These are phyloP conservation scores for Talaromyces trachyspermus DNA, from an alignment of 495 filamentous ascomycete species.

Conservation along the genomic window DNA sequence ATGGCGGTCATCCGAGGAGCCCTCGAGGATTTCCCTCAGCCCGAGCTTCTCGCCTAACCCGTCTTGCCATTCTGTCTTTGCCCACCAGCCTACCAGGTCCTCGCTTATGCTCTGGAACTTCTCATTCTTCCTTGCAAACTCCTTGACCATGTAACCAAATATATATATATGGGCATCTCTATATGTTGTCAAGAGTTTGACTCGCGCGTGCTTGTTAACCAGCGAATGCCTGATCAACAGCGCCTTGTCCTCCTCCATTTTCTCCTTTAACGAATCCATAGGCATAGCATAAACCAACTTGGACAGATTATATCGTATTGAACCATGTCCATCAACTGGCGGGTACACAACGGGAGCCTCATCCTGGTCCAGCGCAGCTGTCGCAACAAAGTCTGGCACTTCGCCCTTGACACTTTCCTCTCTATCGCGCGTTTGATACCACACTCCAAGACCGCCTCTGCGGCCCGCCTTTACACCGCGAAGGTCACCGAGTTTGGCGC, in stretches of 20 bases:
- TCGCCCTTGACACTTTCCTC: conserved; percentile 73
- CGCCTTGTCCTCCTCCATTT: conserved; percentile 60
- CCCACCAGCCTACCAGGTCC: conserved; percentile 92
- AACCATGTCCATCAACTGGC: conserved; percentile 40
- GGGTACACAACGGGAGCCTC: conserved; percentile 45
- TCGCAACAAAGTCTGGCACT: conserved; percentile 83
- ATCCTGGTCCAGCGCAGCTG: conserved; percentile 51
- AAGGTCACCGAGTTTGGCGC: conserved; percentile 28
- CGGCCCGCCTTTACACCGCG: conserved; percentile 48
- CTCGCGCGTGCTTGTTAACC: conserved; percentile 59
- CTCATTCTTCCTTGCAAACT: conserved; percentile 71
- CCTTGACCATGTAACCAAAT: conserved; percentile 83
- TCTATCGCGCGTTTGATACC: conserved; percentile 73
- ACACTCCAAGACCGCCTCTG: conserved; percentile 77
- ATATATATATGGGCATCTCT: conserved; percentile 90
- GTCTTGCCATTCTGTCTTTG: conserved; percentile 84
- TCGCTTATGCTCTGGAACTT: conserved; percentile 80
- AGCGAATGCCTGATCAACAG: conserved; percentile 67
- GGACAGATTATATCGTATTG: conserved; percentile 56
- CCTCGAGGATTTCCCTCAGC: conserved; percentile 54
- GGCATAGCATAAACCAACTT: conserved; percentile 68
- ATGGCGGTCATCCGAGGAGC: conserved; percentile 21
- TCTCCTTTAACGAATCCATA: conserved; percentile 78
- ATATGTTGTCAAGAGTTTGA: conserved; percentile 70
- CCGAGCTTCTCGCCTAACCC: conserved; percentile 71